Conservation (phyloP, 495 filamentous ascomycete genomes). For the Neurospora pannonica region DNA sequence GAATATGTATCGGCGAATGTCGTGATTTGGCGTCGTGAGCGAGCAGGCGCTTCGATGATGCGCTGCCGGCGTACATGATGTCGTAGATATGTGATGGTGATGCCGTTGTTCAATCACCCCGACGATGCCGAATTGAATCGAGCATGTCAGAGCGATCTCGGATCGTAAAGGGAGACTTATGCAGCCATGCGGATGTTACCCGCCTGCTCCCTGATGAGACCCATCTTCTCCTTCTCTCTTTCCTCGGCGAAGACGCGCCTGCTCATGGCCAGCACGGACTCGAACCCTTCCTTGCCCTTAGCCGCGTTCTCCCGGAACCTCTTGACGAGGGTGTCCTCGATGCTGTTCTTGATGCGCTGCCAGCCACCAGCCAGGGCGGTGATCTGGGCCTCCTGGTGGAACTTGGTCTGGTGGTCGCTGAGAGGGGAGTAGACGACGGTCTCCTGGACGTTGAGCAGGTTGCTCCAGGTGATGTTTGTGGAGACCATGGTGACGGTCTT, state of each 20-base stretch:
- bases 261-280: constrained; percentile 88
- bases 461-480: constrained; percentile 80
- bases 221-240: constrained; percentile 34
- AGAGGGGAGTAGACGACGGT: constrained; percentile 75
- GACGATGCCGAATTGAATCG: neutral
- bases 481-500: constrained; percentile 92
- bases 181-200: constrained; percentile 21
- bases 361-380: constrained; percentile 92
- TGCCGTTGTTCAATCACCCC: neutral
- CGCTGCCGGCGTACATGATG: neutral
- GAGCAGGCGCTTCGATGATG: neutral
- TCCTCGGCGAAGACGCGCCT: constrained; percentile 85
- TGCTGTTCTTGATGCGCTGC: constrained; percentile 87
- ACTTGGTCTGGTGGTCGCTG: constrained; percentile 57
- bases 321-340: constrained; percentile 84
- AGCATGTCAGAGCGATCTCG: neutral
- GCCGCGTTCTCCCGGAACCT: constrained; percentile 84
- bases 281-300: constrained; percentile 85
- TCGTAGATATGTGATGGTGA: neutral
- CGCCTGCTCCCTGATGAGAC: constrained; percentile 19
- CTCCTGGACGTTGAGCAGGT: constrained; percentile 80
- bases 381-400: constrained; percentile 81
- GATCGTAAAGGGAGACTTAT: neutral
- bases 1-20: neutral
- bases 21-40: neutral